Conservation (phyloP, 1,284 basidiomycete species). For the Cryptococcus sp. region DNA sequence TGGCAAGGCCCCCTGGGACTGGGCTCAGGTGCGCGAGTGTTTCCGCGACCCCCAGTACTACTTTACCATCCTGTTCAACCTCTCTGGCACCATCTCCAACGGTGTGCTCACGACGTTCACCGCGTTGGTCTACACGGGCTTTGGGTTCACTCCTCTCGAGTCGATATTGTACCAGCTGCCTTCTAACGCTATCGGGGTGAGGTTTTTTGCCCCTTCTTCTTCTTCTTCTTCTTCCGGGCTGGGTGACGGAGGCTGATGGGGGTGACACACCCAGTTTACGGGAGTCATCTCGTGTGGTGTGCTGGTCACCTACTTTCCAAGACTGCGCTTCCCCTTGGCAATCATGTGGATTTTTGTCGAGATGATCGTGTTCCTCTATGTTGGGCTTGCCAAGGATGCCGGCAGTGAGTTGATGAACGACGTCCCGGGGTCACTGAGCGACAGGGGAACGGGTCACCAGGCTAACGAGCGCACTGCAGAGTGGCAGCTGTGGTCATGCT, state of each 20-base stretch:
- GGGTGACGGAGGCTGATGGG: too few relatives aligned
- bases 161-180: constrained; percentile 29
- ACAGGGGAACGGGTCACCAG: neutral
- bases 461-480: neutral
- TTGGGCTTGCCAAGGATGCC: constrained; percentile 18
- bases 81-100: constrained; percentile 28
- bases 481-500: constrained; percentile 28
- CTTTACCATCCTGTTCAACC: constrained; percentile 24
- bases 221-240: too few relatives aligned
- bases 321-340: constrained; percentile 24
- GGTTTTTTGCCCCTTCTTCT: too few relatives aligned
- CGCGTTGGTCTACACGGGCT: constrained; percentile 19
- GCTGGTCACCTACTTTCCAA: constrained; percentile 16
- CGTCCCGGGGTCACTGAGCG: neutral
- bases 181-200: constrained; percentile 15
- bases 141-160: constrained; percentile 29
- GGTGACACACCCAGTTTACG: constrained; percentile 1
- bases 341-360: constrained; percentile 16
- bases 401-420: constrained; percentile 2
- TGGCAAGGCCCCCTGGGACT: constrained; percentile 24
- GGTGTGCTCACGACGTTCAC: constrained; percentile 21
- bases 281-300: constrained; percentile 14
- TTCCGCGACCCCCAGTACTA: constrained; percentile 31
- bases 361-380: constrained; percentile 24
- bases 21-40: constrained; percentile 28